A percentile compares a stretch with the other conserved stretches of the same genome.
phyloP scores from a whole-genome alignment of 2,329 filamentous ascomycete genomes.

The Verruconis gallopava region DNA sequence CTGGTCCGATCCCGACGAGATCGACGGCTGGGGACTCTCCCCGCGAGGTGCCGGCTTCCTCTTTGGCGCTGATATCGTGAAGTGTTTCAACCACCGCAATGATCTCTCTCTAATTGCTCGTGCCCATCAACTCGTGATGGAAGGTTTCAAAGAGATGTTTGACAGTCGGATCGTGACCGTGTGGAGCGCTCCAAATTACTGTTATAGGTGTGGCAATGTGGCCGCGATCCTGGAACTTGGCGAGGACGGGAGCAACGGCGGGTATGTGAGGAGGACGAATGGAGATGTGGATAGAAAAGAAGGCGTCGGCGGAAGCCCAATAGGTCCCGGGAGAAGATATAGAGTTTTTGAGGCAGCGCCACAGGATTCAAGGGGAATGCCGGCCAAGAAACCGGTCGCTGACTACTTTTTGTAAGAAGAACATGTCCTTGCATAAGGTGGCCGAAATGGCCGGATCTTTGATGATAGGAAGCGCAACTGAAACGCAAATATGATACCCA shows the following conservation, averaged over 20 bases:
- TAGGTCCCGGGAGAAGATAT: conserved; percentile 77
- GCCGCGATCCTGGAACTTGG: conserved; percentile 86
- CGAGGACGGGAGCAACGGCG: conserved; percentile 55
- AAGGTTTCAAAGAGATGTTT: conserved; percentile 99
- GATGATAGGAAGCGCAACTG: too few species aligned
- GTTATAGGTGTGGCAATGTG: conserved; percentile 45
- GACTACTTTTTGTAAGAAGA: conserved; percentile 69
- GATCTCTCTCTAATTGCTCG: conserved; percentile 84
- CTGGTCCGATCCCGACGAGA: conserved; percentile 97
- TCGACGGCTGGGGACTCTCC: conserved; percentile 90
- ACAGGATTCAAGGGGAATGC: conserved; percentile 93
- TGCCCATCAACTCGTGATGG: conserved; percentile 97
- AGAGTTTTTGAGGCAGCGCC: conserved; percentile 93
- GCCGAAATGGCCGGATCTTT: too few species aligned
- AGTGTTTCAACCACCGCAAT: conserved; percentile 89
- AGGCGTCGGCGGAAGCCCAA: conserved; percentile 26
- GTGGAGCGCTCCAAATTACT: conserved; percentile 72
- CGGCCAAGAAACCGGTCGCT: conserved; percentile 93
- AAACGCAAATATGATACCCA: too few species aligned
- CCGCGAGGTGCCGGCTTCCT: conserved; percentile 91
- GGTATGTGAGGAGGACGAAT: conserved; percentile 43
- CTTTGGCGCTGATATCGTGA: conserved; percentile 91
- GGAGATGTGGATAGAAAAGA: conserved; percentile 47
- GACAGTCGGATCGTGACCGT: conserved; percentile 91
- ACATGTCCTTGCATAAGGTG: too few species aligned